These are phyloP conservation scores for Arabidopsis hybrid DNA, from an alignment of 441 rosid genomes.

Conservation along the genomic window DNA sequence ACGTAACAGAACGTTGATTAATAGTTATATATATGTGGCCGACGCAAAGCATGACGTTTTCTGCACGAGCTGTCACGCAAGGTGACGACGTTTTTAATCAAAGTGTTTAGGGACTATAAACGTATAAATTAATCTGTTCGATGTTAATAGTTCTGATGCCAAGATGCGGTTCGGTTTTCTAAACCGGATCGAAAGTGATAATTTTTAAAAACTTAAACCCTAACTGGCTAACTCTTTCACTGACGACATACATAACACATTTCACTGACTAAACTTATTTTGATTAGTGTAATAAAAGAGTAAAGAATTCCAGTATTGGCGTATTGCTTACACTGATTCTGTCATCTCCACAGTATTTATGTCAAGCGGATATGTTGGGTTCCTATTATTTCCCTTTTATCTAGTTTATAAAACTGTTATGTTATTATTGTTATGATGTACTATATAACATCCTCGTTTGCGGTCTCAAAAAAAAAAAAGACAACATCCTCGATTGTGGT, in stretches of 20 bases:
- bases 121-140: constrained; percentile 5
- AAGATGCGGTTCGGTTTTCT: constrained; percentile 36
- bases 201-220: not conserved
- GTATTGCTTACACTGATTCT: not conserved
- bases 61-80: constrained; percentile 17
- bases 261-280: constrained; percentile 3
- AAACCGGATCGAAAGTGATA: constrained; percentile 32
- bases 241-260: not conserved
- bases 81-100: not conserved
- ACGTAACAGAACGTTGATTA: not conserved
- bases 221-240: not conserved
- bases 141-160: constrained; percentile 34
- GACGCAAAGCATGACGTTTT: constrained; percentile 44
- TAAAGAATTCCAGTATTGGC: not conserved
- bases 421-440: not conserved
- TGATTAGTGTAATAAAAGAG: not conserved
- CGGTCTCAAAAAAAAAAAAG: too few relatives aligned
- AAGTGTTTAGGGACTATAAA: constrained; percentile 17
- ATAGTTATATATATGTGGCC: not conserved
- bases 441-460: not conserved
- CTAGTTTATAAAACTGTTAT: not conserved
- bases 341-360: not conserved
- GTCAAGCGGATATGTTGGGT: not conserved
- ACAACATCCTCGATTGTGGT: not conserved
- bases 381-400: not conserved